Conservation (phyloP, 495 filamentous ascomycete genomes). For the Annulohypoxylon maeteangense region DNA sequence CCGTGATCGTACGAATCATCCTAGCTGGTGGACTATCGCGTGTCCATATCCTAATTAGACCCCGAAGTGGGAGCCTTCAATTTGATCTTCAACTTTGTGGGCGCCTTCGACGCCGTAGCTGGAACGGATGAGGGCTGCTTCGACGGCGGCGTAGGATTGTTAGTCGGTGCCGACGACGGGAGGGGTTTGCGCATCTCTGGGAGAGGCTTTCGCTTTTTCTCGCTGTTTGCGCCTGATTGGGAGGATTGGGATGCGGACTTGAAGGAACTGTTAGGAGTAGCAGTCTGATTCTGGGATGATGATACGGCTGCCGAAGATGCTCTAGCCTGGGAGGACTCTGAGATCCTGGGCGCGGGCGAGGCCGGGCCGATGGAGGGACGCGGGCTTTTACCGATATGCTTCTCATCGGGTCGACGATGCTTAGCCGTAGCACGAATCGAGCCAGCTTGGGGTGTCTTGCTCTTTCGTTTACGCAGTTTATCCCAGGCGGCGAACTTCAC, state of each 20-base stretch:
- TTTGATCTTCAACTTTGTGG: conserved; percentile 54
- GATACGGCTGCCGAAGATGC: conserved; percentile 5
- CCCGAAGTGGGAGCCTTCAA: conserved; percentile 43
- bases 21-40: not conserved
- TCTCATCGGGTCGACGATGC: conserved; percentile 29
- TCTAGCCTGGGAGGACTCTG: conserved; percentile 18
- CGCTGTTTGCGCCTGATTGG: conserved; percentile 17
- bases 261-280: not conserved
- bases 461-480: conserved; percentile 29
- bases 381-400: conserved; percentile 14
- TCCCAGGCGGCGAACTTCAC: conserved; percentile 45
- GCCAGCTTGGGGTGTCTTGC: conserved; percentile 19
- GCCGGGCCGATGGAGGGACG: conserved; percentile 9
- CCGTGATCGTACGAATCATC: not conserved
- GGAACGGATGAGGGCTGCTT: conserved; percentile 40
- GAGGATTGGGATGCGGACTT: conserved; percentile 30
- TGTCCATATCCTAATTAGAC: conserved; percentile 19
- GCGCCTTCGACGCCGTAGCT: conserved; percentile 31
- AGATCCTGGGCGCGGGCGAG: conserved; percentile 26
- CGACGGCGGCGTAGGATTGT: conserved; percentile 35
- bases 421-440: conserved; percentile 40
- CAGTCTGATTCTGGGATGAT: conserved; percentile 3
- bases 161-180: conserved; percentile 47
- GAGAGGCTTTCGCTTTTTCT: conserved; percentile 45
- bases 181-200: conserved; percentile 54